A percentile compares a stretch with the other conserved stretches of the same genome.
These are phyloP conservation scores for Aureobasidium pullulans DNA, from an alignment of 2,329 filamentous ascomycete species.

Conservation along the genomic window DNA sequence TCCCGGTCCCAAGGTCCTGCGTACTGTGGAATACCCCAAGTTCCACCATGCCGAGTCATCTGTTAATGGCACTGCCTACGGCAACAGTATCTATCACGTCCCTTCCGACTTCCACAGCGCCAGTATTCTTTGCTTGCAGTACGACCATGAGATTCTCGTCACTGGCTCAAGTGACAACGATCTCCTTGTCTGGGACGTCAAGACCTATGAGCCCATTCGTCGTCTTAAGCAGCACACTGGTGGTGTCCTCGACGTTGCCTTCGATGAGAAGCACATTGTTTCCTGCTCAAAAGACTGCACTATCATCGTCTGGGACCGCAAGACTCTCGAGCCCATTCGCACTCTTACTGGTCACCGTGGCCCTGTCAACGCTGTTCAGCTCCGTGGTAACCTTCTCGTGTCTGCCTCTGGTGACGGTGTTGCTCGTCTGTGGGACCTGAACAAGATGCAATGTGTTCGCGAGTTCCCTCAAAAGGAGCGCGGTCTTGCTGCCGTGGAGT, in stretches of 20 bases:
- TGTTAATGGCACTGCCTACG: slow-evolving; percentile 40
- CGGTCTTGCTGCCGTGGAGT: slow-evolving; percentile 91
- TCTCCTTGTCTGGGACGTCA: slow-evolving; percentile 85
- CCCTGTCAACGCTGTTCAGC: slow-evolving; percentile 92
- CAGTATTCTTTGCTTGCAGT: slow-evolving; percentile 91
- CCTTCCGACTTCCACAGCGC: slow-evolving; percentile 67
- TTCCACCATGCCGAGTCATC: slow-evolving; percentile 34
- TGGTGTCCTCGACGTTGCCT: slow-evolving; percentile 87
- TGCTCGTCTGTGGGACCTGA: slow-evolving; percentile 92
- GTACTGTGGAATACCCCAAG: slow-evolving; percentile 34
- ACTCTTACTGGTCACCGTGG: slow-evolving; percentile 79
- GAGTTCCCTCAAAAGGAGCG: slow-evolving; percentile 88
- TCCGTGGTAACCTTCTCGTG: slow-evolving; percentile 86
- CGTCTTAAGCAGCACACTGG: slow-evolving; percentile 73
- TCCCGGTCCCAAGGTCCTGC: slow-evolving; percentile 35
- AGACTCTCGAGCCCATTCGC: slow-evolving; percentile 66
- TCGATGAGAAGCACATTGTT: slow-evolving; percentile 86
- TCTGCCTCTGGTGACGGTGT: slow-evolving; percentile 90
- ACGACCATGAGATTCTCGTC: slow-evolving; percentile 85
- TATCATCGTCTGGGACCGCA: slow-evolving; percentile 90
- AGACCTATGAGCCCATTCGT: slow-evolving; percentile 70
- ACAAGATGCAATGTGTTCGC: slow-evolving; percentile 78
- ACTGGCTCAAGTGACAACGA: slow-evolving; percentile 90
- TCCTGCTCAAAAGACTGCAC: slow-evolving; percentile 94
- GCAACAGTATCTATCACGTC: slow-evolving; percentile 40